Evolutionary conservation across 2,329 filamentous ascomycete species (phyloP), one percentile per base, ranked within the genome.

Genomic region (Fusarium sp.): DNA sequence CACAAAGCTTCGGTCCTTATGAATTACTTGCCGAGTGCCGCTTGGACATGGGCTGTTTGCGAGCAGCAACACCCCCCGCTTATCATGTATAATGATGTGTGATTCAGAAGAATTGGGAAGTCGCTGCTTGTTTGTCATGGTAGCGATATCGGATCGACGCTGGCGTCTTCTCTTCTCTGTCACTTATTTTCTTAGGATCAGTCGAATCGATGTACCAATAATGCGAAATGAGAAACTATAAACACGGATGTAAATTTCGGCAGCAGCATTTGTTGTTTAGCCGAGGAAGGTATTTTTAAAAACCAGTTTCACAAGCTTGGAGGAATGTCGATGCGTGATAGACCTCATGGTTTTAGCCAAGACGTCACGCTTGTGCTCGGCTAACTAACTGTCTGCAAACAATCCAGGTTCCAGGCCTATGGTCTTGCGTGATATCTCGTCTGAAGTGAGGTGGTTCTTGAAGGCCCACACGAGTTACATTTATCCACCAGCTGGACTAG

Each of bases 11-110:
- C 74, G 26, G 65, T 76, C 25, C 53, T 75, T n/a, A 73, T 75
- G 69, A 73, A 70, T 41, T 77, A 77, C 54, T 54, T 73, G 46
- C 68, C 75, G 7, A 76, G 76, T 49, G 74, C 76, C n/a, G 75
- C 75, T 13, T 79, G 76, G 76, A 70, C 73, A 32, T 77, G 76
- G 76, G 69, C 73, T 29, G 73, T 77, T 28, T 74, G 67, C 45
- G 71, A 74, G 32, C 59, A 71, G 22, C 72, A 76, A 6, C 38
- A 59, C n/a, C 74, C 76, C n/a, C 67, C 59, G 7, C 69, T 78
- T 44, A 71, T 77, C 55, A 69, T 74, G 53, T 79, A 76, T 47
- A 77, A 72, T 44, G 76, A 79, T 56, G 58, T 77, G 24, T 77
- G 65, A 64, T 15, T 22, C 12, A 51, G 32, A 38, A 54, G 12